These are phyloP conservation scores for Trametes pubescens DNA, from an alignment of 1,284 basidiomycete species.

Conservation along the genomic window DNA sequence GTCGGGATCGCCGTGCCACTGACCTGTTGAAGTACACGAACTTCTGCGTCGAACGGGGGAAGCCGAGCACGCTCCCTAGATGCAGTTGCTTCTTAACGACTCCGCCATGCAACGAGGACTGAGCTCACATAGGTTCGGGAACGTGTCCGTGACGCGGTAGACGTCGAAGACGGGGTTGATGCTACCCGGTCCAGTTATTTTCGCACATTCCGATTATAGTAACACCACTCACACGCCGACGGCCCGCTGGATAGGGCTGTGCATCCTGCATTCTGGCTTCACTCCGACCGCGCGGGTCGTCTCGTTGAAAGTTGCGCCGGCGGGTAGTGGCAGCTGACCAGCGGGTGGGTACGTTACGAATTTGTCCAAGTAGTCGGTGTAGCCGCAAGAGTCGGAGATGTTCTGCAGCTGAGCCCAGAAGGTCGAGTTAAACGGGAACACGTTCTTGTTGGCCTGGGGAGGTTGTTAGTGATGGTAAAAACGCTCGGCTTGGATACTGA, in stretches of 20 bases:
- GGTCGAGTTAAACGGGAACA: slow-evolving; percentile 53
- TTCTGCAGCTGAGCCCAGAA: slow-evolving; percentile 46
- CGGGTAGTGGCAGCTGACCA: slow-evolving; percentile 58
- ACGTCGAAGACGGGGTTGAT: slow-evolving; percentile 65
- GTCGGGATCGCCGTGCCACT: slow-evolving; percentile 15
- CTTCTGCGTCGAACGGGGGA: slow-evolving; percentile 61
- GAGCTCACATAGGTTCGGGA: slow-evolving; percentile 44
- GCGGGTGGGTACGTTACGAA: slow-evolving; percentile 50
- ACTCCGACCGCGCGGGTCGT: slow-evolving; percentile 36
- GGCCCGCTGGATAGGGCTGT: slow-evolving; percentile 46
- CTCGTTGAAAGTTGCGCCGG: slow-evolving; percentile 44
- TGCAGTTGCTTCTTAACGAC: slow-evolving; percentile 35
- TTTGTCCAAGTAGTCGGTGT: slow-evolving; percentile 49
- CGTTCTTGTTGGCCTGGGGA: slow-evolving; percentile 55
- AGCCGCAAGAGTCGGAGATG: slow-evolving; percentile 50
- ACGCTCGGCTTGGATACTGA: slow-evolving; percentile 5
- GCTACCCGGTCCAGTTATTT: slow-evolving; percentile 35
- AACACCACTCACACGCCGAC: slow-evolving; percentile 48
- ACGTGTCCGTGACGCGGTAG: slow-evolving; percentile 49
- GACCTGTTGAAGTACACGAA: slow-evolving; percentile 53
- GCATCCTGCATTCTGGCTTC: slow-evolving; percentile 52
- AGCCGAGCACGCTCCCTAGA: slow-evolving; percentile 62
- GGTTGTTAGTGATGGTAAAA: not conserved
- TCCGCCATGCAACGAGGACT: not conserved
- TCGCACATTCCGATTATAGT: not conserved